These are phyloP conservation scores for Corynascus novoguineensis DNA, from an alignment of 495 filamentous ascomycete genomes.

Conservation along the genomic window DNA sequence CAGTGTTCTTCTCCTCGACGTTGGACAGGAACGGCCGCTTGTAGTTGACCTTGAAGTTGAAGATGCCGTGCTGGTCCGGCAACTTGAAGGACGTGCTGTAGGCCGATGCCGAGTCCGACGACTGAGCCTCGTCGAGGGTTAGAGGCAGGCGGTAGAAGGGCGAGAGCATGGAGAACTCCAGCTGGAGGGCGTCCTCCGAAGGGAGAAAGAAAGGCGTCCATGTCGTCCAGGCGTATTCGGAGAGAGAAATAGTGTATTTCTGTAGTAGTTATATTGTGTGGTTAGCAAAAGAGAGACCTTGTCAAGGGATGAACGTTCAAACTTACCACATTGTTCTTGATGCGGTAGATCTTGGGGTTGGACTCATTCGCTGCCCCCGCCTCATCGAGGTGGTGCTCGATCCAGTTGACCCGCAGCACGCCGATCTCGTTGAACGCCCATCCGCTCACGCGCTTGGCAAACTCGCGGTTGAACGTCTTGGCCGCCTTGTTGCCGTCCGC, in stretches of 20 bases:
- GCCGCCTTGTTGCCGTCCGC: slow-evolving; percentile 35
- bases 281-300: background rate
- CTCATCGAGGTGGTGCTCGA: slow-evolving; percentile 72
- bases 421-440: slow-evolving; percentile 96
- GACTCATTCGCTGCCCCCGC: slow-evolving; percentile 45
- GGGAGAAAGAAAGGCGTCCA: slow-evolving; percentile 70
- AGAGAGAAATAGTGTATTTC: slow-evolving; percentile 84
- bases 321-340: slow-evolving; percentile 91
- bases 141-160: slow-evolving; percentile 93
- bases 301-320: slow-evolving; percentile 31
- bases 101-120: slow-evolving; percentile 61
- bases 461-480: slow-evolving; percentile 72
- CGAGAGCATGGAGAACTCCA: slow-evolving; percentile 98
- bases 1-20: slow-evolving; percentile 90
- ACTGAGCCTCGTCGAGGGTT: slow-evolving; percentile 40
- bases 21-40: slow-evolving; percentile 86
- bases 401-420: slow-evolving; percentile 75
- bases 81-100: slow-evolving; percentile 72
- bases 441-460: slow-evolving; percentile 71
- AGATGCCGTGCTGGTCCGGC: slow-evolving; percentile 96
- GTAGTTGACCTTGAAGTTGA: slow-evolving; percentile 94
- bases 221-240: slow-evolving; percentile 67
- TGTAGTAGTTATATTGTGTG: slow-evolving; percentile 28
- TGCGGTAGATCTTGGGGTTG: slow-evolving; percentile 87
- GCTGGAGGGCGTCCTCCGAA: slow-evolving; percentile 66